A percentile compares a stretch with the other conserved stretches of the same genome.
Evolutionary conservation across 1,284 basidiomycete genomes (phyloP).

Genomic region (Naganishia cerealis): DNA sequence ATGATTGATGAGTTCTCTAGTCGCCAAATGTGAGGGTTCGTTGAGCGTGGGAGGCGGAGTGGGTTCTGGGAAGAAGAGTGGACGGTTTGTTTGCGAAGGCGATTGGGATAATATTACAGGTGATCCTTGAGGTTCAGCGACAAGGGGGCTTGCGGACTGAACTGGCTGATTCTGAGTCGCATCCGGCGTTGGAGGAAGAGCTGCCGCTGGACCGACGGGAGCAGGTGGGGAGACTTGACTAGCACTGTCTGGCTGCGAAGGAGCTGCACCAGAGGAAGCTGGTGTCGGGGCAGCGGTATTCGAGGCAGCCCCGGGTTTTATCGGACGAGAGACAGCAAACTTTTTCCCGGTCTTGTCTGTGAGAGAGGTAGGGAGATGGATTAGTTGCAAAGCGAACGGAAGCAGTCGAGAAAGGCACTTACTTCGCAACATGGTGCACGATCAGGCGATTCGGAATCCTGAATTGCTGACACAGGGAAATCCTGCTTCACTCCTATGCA

Average conservation of each 20-base stretch:
- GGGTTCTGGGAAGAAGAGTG: constrained; percentile 27
- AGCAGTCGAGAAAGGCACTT: neutral
- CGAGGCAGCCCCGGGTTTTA: constrained; percentile 1
- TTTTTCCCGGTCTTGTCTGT: constrained; percentile 28
- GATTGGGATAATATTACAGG: neutral
- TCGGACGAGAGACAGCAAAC: constrained; percentile 19
- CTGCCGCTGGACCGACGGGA: neutral
- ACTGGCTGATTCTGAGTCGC: neutral
- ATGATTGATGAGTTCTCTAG: neutral
- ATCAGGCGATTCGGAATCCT: neutral
- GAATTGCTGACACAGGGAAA: neutral
- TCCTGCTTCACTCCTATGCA: neutral
- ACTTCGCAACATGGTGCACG: constrained; percentile 21
- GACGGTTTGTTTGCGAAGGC: constrained; percentile 37
- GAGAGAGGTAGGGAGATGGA: neutral
- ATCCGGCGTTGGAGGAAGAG: constrained; percentile 10
- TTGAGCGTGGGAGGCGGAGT: constrained; percentile 6
- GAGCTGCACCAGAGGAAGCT: neutral
- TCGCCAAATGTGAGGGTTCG: neutral
- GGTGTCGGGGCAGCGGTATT: constrained; percentile 3
- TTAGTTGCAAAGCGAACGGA: neutral
- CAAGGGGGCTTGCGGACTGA: neutral
- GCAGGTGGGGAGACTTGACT: neutral
- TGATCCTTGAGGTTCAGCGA: neutral
- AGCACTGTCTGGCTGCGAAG: neutral